Conservation (phyloP, 2,329 filamentous ascomycete species). For the Epichloe sibirici region DNA sequence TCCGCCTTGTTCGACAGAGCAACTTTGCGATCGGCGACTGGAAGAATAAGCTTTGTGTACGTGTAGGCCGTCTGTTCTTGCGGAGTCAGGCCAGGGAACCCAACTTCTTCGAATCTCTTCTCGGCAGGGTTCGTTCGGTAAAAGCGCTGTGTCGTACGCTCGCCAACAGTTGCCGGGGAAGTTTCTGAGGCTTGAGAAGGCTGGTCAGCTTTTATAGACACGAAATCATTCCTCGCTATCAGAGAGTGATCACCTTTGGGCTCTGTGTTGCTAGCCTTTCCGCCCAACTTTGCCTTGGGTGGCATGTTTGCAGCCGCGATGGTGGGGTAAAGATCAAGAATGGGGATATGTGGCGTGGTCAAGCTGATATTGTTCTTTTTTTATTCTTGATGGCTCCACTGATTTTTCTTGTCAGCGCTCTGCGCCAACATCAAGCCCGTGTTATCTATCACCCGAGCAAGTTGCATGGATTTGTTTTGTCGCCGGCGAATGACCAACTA, state of each 20-base stretch:
- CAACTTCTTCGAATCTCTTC: conserved; percentile 30
- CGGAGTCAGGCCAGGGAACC: conserved; percentile 31
- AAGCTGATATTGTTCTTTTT: neutral
- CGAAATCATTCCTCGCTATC: neutral
- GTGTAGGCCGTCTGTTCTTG: conserved; percentile 38
- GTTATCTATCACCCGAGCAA: too few species aligned
- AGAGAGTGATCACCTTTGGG: conserved; percentile 11
- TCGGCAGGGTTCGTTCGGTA: conserved; percentile 39
- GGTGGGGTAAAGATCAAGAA: conserved; percentile 8
- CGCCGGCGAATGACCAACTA: too few species aligned
- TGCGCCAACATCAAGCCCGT: neutral
- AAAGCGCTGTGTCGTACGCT: conserved; percentile 35
- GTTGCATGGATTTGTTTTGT: too few species aligned
- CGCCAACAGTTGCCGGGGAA: conserved; percentile 32
- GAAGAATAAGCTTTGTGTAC: conserved; percentile 32
- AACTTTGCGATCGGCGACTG: conserved; percentile 24
- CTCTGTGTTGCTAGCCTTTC: conserved; percentile 11
- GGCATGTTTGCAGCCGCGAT: conserved; percentile 13
- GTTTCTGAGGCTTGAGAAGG: conserved; percentile 16
- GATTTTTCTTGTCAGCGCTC: neutral
- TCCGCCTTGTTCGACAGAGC: conserved; percentile 34
- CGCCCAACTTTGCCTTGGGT: conserved; percentile 12
- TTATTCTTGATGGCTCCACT: conserved; percentile 9
- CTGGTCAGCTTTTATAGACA: neutral
- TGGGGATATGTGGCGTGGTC: neutral